phyloP scores from a whole-genome alignment of 1,139 yeast genomes.

The Pichia sp. region DNA sequence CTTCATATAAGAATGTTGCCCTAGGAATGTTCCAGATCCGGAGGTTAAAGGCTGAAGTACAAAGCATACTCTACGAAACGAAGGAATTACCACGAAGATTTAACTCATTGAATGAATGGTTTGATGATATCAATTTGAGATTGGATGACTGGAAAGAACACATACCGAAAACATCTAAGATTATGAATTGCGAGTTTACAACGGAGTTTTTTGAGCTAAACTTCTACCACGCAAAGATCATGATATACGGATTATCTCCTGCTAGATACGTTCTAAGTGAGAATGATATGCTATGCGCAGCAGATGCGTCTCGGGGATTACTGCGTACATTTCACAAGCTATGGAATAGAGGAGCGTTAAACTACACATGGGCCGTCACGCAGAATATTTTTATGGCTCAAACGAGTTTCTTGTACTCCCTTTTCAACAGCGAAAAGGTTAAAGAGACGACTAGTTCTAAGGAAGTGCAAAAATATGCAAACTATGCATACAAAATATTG shows the following conservation, averaged over 20 bases:
- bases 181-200: constrained; percentile 73
- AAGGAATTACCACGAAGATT: constrained; percentile 64
- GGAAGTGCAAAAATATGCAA: constrained; percentile 49
- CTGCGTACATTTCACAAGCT: constrained; percentile 57
- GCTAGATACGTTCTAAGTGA: constrained; percentile 48
- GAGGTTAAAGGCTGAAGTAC: constrained; percentile 71
- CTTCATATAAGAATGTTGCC: constrained; percentile 63
- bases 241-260: constrained; percentile 74
- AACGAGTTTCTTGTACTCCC: constrained; percentile 69
- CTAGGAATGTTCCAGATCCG: constrained; percentile 61
- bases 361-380: constrained; percentile 92
- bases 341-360: constrained; percentile 49
- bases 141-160: constrained; percentile 47
- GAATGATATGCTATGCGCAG: constrained; percentile 50
- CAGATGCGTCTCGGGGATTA: constrained; percentile 58
- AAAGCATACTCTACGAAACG: constrained; percentile 61
- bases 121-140: constrained; percentile 37
- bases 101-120: constrained; percentile 45
- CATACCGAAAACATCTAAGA: constrained; percentile 48
- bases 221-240: constrained; percentile 66
- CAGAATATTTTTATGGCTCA: constrained; percentile 88
- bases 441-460: constrained; percentile 40
- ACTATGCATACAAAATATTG: constrained; percentile 54
- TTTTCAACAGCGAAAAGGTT: constrained; percentile 58
- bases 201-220: constrained; percentile 63